A percentile compares a stretch with the other conserved stretches of the same genome.
Conservation (phyloP, 345 rosid species). For the Gossypium anomalum region DNA sequence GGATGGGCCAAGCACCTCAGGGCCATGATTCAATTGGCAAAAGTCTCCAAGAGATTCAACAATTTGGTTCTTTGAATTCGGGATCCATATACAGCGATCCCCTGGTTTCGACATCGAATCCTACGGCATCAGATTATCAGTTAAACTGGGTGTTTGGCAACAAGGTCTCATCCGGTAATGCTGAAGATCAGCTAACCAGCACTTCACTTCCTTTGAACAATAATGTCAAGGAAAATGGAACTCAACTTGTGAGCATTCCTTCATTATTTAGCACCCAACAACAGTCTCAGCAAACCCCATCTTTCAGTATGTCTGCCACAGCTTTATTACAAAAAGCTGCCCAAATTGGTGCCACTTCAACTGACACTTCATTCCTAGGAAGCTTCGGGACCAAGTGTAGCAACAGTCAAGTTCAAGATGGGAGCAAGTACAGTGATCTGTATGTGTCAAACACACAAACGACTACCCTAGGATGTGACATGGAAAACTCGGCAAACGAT, state of each 20-base stretch:
- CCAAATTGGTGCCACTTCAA: slow-evolving; percentile 64
- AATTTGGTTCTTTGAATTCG: slow-evolving; percentile 29
- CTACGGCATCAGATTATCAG: slow-evolving; percentile 33
- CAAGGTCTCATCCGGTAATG: slow-evolving; percentile 23
- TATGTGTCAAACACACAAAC: slow-evolving; percentile 32
- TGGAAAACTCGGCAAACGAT: slow-evolving; percentile 35
- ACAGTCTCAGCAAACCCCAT: slow-evolving; percentile 28
- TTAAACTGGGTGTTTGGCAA: slow-evolving; percentile 50
- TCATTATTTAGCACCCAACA: slow-evolving; percentile 62
- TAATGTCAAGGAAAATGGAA: slow-evolving; percentile 31
- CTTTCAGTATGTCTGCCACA: slow-evolving; percentile 80
- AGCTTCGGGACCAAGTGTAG: slow-evolving; percentile 41
- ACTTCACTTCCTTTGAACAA: slow-evolving; percentile 27
- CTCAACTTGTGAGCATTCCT: slow-evolving; percentile 56
- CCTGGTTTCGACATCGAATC: slow-evolving; percentile 25
- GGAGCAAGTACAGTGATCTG: slow-evolving; percentile 48
- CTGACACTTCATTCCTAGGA: slow-evolving; percentile 51
- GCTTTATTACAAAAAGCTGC: slow-evolving; percentile 95
- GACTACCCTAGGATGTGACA: slow-evolving; percentile 29
- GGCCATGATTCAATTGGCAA: slow-evolving; percentile 29
- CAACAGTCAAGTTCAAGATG: slow-evolving; percentile 29
- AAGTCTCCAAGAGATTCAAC: slow-evolving; percentile 36
- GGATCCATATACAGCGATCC: slow-evolving; percentile 26
- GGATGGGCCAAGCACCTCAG: slow-evolving; percentile 41
- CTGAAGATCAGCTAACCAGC: slow-evolving; percentile 28